phyloP scores from a whole-genome alignment of 2,329 filamentous ascomycete genomes.

The Xylariaceae sp. region DNA sequence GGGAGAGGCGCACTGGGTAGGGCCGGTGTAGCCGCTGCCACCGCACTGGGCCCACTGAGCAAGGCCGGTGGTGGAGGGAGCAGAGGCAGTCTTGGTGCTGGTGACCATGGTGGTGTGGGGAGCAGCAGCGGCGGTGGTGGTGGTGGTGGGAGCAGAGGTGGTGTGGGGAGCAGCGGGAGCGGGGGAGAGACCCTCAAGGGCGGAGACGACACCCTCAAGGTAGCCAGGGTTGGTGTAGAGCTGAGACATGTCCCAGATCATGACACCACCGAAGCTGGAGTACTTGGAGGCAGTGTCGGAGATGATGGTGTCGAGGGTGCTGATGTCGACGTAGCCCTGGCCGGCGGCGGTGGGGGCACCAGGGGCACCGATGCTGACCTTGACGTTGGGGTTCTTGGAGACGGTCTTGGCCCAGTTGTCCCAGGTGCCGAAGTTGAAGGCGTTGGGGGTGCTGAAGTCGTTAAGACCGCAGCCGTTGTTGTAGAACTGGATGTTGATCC shows the following conservation, averaged over 20 bases:
- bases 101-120: slow-evolving; percentile 11
- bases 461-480: slow-evolving; percentile 61
- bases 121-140: background rate
- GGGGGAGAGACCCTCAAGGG: slow-evolving; percentile 25
- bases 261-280: slow-evolving; percentile 59
- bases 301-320: slow-evolving; percentile 46
- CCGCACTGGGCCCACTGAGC: slow-evolving; percentile 36
- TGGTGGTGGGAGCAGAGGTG: background rate
- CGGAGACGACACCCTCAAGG: slow-evolving; percentile 40
- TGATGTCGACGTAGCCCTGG: slow-evolving; percentile 48
- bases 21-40: slow-evolving; percentile 32
- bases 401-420: slow-evolving; percentile 57
- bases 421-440: slow-evolving; percentile 61
- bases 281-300: slow-evolving; percentile 47
- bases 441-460: slow-evolving; percentile 42
- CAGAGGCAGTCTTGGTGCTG: background rate
- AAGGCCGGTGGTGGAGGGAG: slow-evolving; percentile 8
- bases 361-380: slow-evolving; percentile 57
- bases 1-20: slow-evolving; percentile 31
- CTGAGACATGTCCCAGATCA: slow-evolving; percentile 65
- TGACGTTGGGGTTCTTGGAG: slow-evolving; percentile 55
- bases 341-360: slow-evolving; percentile 47
- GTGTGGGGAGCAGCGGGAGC: background rate
- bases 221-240: slow-evolving; percentile 54
- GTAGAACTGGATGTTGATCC: slow-evolving; percentile 61